Base-by-base conservation (phyloP, 176 grass and related monocot genomes). In the Olyra latifolia region DNA sequence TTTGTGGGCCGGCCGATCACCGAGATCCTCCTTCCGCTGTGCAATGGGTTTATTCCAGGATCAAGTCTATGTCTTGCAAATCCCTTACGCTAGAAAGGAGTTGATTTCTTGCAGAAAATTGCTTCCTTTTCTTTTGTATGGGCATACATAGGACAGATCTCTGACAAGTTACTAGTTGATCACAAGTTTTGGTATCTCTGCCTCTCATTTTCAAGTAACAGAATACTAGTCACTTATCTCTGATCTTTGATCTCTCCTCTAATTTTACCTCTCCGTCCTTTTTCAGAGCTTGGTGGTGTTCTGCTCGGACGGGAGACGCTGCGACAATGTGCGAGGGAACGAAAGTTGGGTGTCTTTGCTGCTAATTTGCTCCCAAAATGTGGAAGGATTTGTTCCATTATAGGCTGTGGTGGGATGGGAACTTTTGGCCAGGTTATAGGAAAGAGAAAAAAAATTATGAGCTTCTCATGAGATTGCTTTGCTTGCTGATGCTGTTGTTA, bases 311-410 rank as follows among this genome's bases (percentile, higher is more conserved):
- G 77, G 42, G 73, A 77, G 58, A 27, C 68, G 58, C 48, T 52
- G 58, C 57, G 65, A 60, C 40, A 50, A 68, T 25, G 47, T 77
- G 42, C n/a, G 65, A 71, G 47, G 47, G 65, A 24, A 69, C 10
- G 69, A 42, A 22, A 19, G 38, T n/a, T 58, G 73, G 70, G 16
- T 63, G 74, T 71, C 15, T 69, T 55, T 74, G 41, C 23, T 73
- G 57, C 87, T 82, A 66, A 89, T 85, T 76, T 80, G 46, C 46
- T 76, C 70, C 70, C 54, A 27, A 77, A 25, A 54, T 54, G 32
- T 53, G 76, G 81, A 84, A 88, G 52, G 56, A 75, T 63, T 76
- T 66, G 77, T 71, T 71, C 32, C 80, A 65, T 78, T 83, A 82
- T 83, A 82, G 83, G 47, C 22, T 65, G 68, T 61, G 63, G 65